phyloP scores from a whole-genome alignment of 2,329 filamentous ascomycete species.

The Chalara sp. region DNA sequence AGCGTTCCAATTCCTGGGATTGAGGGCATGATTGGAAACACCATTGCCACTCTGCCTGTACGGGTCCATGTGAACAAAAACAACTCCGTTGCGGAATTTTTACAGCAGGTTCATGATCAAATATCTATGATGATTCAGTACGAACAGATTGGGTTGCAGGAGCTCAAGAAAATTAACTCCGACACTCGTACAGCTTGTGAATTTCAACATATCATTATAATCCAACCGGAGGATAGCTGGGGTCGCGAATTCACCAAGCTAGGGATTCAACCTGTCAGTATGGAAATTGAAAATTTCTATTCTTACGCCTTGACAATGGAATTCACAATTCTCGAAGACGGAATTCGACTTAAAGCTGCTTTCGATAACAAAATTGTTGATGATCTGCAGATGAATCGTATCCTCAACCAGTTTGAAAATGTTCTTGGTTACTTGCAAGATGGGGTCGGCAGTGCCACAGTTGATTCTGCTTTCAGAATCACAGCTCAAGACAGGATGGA shows the following conservation, averaged over 20 bases:
- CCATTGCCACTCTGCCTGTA: conserved; percentile 27
- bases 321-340: background rate
- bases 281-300: too few relatives aligned
- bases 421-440: background rate
- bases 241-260: too few relatives aligned
- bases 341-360: background rate
- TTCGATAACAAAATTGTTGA: background rate
- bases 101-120: conserved; percentile 22
- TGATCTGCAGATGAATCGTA: background rate
- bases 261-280: too few relatives aligned
- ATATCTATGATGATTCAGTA: conserved; percentile 27
- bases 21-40: background rate
- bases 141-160: conserved; percentile 34
- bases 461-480: background rate
- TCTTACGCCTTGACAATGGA: background rate
- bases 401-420: background rate
- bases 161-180: conserved; percentile 22
- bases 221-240: too few relatives aligned
- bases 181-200: background rate
- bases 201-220: background rate
- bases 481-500: background rate
- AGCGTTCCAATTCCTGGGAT: background rate
- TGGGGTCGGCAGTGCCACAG: background rate
- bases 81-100: conserved; percentile 21
- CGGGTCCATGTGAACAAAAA: conserved; percentile 11